phyloP scores from a whole-genome alignment of 768 basidiomycete species.

The Gloeostereum incarnatum region DNA sequence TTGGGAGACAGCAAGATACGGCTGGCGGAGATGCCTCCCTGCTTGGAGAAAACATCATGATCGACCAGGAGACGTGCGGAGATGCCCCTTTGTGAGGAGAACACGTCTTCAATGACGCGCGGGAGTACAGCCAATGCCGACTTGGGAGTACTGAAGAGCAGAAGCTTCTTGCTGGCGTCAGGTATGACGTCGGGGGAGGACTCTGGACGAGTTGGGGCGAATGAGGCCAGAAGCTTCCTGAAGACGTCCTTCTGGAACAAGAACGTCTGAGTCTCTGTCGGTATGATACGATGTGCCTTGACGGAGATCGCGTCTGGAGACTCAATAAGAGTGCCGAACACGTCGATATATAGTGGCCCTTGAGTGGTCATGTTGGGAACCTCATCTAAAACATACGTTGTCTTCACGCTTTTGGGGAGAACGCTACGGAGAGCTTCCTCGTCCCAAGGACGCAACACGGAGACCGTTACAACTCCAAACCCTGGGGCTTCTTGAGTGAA shows the following conservation, averaged over 20 bases:
- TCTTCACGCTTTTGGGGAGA: conserved; percentile 49
- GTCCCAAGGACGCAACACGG: conserved; percentile 81
- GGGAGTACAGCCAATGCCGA: conserved; percentile 49
- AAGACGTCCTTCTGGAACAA: conserved; percentile 35
- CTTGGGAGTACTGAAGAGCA: conserved; percentile 55
- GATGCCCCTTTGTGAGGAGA: conserved; percentile 41
- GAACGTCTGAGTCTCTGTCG: conserved; percentile 44
- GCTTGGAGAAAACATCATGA: conserved; percentile 67
- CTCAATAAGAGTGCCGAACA: conserved; percentile 50
- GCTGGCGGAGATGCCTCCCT: conserved; percentile 60
- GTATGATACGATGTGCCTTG: conserved; percentile 49
- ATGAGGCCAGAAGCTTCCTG: conserved; percentile 13
- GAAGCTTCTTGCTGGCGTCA: conserved; percentile 44
- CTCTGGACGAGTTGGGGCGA: conserved; percentile 17
- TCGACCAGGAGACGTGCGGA: conserved; percentile 54
- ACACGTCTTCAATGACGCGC: conserved; percentile 48
- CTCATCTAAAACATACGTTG: conserved; percentile 72
- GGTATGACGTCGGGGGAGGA: conserved; percentile 38
- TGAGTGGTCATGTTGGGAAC: conserved; percentile 52
- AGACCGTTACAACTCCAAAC: conserved; percentile 61
- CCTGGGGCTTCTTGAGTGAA: conserved; percentile 32
- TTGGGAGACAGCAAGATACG: conserved; percentile 58
- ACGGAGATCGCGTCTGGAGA: conserved; percentile 26
- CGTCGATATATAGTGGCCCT: conserved; percentile 64
- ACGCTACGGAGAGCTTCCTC: conserved; percentile 48